Evolutionary conservation across 2,329 filamentous ascomycete species (phyloP), one percentile per base, ranked within the genome.

Genomic region (Exserohilum rostratum): DNA sequence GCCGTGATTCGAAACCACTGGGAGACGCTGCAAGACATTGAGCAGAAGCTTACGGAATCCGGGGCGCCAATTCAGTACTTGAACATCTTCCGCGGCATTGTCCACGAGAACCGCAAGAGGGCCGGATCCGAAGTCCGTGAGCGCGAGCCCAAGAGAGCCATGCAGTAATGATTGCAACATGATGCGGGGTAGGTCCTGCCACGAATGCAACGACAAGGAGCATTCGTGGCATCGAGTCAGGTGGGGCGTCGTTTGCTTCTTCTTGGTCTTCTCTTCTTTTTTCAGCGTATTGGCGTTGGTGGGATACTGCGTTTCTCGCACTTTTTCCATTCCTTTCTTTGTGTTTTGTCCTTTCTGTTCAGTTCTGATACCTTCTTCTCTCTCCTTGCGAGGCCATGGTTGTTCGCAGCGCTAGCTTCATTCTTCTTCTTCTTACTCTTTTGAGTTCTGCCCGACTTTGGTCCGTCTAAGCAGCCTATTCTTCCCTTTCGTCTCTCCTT

Each of bases 61-160:
- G 38, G 57, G 18, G 67, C 71, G 7, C 70, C 72, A 7, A 34
- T 56, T 9, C 46, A 44, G 18, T 75, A 68, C 22, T 46, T 66
- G 57, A 62, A 59, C 17, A 53, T 63, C 0, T 72, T 75, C 48
- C 67, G 62, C 11, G 55, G 55, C 30, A 57, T 72, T 13, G 57
- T 68, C 4, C 61, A 67, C 13, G 72, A 72, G 29, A 72, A 52
- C 31, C 67, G 71, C 51, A 75, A 75, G 63, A 65, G 71, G 43
- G 63, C 68, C 11, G 65, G 65, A 20, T 68, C 70, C 2, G 68
- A 70, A 42, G 55, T 53, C 22, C 65, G 63, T 17, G 71, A 68
- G 22, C 65, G 67, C 15, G 65, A 65, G 37, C 54, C 70, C 15
- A 74, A 74, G 57, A 66, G 70, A 33, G 40, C 70, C 4, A 70